Percentiles rank a stretch among this genome's conserved stretches.
These are phyloP conservation scores for Acanthochlamys bracteata DNA, from an alignment of 106 monocot species.

Conservation along the genomic window DNA sequence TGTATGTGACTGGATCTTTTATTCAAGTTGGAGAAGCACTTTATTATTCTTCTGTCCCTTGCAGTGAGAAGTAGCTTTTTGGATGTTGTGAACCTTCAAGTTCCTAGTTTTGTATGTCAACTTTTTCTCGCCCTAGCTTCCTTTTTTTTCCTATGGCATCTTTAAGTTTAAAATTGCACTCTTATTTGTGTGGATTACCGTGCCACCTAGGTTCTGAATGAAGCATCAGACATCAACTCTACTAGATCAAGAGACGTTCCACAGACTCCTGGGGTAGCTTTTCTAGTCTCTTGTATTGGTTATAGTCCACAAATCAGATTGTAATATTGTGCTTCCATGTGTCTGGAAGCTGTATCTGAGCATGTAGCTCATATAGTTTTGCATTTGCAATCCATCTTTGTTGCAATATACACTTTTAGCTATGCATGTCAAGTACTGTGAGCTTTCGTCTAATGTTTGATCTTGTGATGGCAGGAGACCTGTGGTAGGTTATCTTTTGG, in stretches of 20 bases:
- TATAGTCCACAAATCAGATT: no score
- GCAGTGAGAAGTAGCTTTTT: conserved; percentile 47
- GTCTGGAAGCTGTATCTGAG: no score
- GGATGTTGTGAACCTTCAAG: conserved; percentile 21
- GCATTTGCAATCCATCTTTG: no score
- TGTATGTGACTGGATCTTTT: not conserved
- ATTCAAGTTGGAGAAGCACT: not conserved
- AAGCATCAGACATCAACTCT: conserved; percentile 7
- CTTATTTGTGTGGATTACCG: not conserved
- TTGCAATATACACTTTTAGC: not conserved
- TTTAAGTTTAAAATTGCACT: not conserved
- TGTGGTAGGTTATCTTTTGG: conserved; percentile 50
- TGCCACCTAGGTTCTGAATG: conserved; percentile 13
- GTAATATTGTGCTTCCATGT: no score
- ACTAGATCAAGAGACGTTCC: not conserved
- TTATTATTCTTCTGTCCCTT: conserved; percentile 3
- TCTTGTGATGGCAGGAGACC: conserved; percentile 20
- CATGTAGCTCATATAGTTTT: no score
- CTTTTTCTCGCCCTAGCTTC: not conserved
- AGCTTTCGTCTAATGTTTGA: no score
- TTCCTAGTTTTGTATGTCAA: conserved; percentile 45
- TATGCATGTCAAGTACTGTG: no score
- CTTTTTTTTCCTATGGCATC: not conserved
- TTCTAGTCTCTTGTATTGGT: not conserved
- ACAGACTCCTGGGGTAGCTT: conserved; percentile 17